phyloP scores from a whole-genome alignment of 768 basidiomycete genomes.

The Collybia nuda region DNA sequence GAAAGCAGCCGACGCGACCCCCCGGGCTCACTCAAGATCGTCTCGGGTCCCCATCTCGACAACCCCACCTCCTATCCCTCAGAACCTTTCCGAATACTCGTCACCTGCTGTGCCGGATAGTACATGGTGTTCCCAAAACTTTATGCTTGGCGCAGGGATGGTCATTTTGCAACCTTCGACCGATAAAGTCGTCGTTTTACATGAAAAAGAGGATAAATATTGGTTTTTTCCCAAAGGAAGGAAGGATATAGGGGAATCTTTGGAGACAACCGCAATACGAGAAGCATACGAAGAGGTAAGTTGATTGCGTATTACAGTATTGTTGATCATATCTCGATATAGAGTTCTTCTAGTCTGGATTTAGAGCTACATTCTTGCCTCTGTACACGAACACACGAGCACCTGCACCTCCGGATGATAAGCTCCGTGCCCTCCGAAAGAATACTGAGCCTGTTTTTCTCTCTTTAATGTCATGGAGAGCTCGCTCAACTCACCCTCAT shows the following conservation, averaged over 20 bases:
- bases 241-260: constrained; percentile 64
- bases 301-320: not conserved
- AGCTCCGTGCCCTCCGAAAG: not conserved
- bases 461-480: constrained; percentile 9
- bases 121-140: constrained; percentile 48
- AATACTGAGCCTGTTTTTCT: constrained; percentile 17
- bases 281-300: constrained; percentile 69
- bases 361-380: constrained; percentile 13
- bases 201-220: constrained; percentile 32
- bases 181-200: constrained; percentile 49
- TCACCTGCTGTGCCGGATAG: constrained; percentile 40
- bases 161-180: constrained; percentile 62
- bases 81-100: constrained; percentile 36
- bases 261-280: constrained; percentile 57
- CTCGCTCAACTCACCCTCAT: constrained; percentile 5
- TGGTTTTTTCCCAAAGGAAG: constrained; percentile 67
- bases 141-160: constrained; percentile 62
- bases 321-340: not conserved
- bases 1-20: not conserved
- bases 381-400: constrained; percentile 13
- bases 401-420: constrained; percentile 12
- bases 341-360: constrained; percentile 13
- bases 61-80: not conserved
- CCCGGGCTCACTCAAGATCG: not conserved
- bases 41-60: not conserved